Conservation (phyloP, 345 rosid species). For the Carallia pectinifolia region DNA sequence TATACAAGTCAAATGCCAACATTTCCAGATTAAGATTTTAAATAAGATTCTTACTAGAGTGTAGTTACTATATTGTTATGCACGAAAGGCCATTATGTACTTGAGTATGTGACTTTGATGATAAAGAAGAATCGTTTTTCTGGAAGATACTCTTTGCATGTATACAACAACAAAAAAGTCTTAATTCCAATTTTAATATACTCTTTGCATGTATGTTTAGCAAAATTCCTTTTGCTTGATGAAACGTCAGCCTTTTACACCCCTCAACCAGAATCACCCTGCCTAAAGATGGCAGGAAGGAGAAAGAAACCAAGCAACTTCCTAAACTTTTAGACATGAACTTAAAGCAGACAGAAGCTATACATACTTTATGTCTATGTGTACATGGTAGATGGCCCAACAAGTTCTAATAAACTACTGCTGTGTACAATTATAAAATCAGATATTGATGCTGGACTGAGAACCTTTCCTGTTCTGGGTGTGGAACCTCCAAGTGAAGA, state of each 20-base stretch:
- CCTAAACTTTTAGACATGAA: constrained; percentile 1
- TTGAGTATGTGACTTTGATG: no score
- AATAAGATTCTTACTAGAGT: no score
- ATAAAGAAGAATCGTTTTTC: no score
- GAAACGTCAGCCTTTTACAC: not conserved
- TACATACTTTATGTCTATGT: constrained; percentile 8
- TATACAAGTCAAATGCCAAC: no score
- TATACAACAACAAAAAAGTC: no score
- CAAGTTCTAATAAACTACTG: not conserved
- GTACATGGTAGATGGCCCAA: not conserved
- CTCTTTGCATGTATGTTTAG: no score
- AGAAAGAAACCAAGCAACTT: not conserved
- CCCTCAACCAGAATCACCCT: not conserved
- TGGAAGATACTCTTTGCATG: no score
- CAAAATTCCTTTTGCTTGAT: constrained; percentile 4
- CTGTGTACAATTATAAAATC: constrained; percentile 1
- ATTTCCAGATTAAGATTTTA: no score
- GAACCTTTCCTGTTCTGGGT: constrained; percentile 36
- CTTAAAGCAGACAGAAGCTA: constrained; percentile 18
- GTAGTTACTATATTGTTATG: no score
- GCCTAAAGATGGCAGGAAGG: not conserved
- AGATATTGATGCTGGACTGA: constrained; percentile 30
- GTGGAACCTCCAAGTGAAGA: constrained; percentile 78
- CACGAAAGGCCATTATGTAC: no score
- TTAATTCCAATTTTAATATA: no score